Percentiles rank a stretch among this genome's conserved stretches.
Conservation (phyloP, 306 rosid genomes). For the Dalbergia cultrata region DNA sequence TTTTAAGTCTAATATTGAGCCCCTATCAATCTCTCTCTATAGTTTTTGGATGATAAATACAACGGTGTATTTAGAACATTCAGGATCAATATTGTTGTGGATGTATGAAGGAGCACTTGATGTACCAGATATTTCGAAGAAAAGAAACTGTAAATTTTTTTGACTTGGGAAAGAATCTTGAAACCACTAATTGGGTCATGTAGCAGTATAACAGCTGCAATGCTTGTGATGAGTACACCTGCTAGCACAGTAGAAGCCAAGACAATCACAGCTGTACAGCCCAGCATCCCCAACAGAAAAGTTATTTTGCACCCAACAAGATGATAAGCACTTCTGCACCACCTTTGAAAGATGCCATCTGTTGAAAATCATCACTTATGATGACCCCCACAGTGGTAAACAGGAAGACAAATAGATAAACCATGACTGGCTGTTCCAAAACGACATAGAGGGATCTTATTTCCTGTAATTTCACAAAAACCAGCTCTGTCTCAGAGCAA, state of each 20-base stretch:
- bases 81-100: too few relatives aligned
- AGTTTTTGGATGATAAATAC: background rate
- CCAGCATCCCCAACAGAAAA: conserved; percentile 84
- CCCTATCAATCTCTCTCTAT: background rate
- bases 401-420: conserved; percentile 68
- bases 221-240: conserved; percentile 83
- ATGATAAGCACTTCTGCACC: conserved; percentile 64
- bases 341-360: conserved; percentile 66
- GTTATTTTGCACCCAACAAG: conserved; percentile 74
- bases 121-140: too few relatives aligned
- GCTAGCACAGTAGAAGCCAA: conserved; percentile 87
- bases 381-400: conserved; percentile 76
- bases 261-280: conserved; percentile 81
- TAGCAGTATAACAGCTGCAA: conserved; percentile 80
- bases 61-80: background rate
- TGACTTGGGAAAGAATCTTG: conserved; percentile 57
- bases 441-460: conserved; percentile 83
- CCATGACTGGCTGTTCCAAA: conserved; percentile 90
- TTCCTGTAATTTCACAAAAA: conserved; percentile 69
- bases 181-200: conserved; percentile 80
- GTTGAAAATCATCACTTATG: conserved; percentile 65
- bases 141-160: background rate
- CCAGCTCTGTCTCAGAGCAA: conserved; percentile 78
- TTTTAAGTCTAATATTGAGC: conserved; percentile 24
- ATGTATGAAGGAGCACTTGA: too few relatives aligned